Base-by-base conservation (phyloP, 345 rosid species). In the Gossypium anomalum region DNA sequence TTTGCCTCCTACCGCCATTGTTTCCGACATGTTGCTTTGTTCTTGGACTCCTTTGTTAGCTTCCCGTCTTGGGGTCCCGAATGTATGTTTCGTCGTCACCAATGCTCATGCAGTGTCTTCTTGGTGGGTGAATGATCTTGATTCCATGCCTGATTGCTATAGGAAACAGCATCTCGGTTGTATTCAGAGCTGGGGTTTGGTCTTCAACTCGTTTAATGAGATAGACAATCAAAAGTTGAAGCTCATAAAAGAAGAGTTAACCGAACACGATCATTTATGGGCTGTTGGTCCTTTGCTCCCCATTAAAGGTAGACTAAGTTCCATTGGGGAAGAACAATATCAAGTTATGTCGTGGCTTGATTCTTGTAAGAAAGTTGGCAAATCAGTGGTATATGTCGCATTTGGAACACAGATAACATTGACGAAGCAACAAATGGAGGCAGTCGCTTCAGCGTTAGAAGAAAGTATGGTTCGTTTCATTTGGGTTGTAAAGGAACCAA, bases 381-480 rank as follows among this genome's bases (percentile, higher is more conserved):
- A 67, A 9, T 60, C 80, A 0, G 93, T 93, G 6, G 83, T 93
- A 6, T 93, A 90, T 64, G 80, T 91, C 6, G 87, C 93, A 78
- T 93, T 91, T 14, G 97, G 97, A 57, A 93, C 92, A 78, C 89
- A 77, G 73, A 44, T 76, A 8, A 72, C 76, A 71, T 70, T 89
- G 88, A 76, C 81, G 4, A 55, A 73, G 8, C 53, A 74, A 9
- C 90, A 91, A 69, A 79, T 76, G 74, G 85, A 72, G 22, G 87
- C 55, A 15, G 52, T 91, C 1, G 92, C 90, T 0, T 53, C 76
- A 0, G 88, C 80, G 20, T 76, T 83, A 77, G 91, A 89, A 76
- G 75, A 38, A 16, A 90, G 90, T 61, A 70, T 82, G 7, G 89
- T 83, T 72, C 67, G 74, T 9, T 90, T 90, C 43, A 48, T 90